These are phyloP conservation scores for Magnaporthiopsis poae DNA, from an alignment of 2,329 filamentous ascomycete species.

Conservation along the genomic window DNA sequence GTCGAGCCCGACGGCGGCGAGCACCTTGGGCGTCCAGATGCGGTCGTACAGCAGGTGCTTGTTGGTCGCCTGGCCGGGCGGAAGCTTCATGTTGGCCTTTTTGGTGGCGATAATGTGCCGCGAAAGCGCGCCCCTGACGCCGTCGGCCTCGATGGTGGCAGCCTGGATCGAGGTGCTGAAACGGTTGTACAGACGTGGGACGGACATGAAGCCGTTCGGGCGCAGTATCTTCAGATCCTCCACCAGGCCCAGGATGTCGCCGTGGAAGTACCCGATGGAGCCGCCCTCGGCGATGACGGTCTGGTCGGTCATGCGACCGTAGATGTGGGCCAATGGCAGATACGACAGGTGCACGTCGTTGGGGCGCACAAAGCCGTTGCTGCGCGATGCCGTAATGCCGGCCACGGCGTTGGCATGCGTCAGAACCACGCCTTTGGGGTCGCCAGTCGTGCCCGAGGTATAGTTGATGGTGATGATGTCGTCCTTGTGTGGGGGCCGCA, in stretches of 20 bases:
- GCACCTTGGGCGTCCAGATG: constrained; percentile 84
- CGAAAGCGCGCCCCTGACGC: constrained; percentile 71
- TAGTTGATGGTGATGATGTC: constrained; percentile 87
- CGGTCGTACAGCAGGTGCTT: constrained; percentile 70
- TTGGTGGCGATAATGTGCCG: constrained; percentile 72
- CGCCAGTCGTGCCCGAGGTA: constrained; percentile 74
- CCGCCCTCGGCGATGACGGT: constrained; percentile 60
- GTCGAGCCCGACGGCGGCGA: constrained; percentile 71
- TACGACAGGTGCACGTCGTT: constrained; percentile 70
- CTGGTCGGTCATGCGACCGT: constrained; percentile 76
- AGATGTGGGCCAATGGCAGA: constrained; percentile 88
- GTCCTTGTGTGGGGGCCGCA: constrained; percentile 60
- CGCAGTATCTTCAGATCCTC: constrained; percentile 84
- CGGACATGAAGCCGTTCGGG: constrained; percentile 75
- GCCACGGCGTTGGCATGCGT: constrained; percentile 74
- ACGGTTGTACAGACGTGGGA: constrained; percentile 83
- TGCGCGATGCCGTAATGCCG: constrained; percentile 52
- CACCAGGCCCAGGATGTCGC: constrained; percentile 73
- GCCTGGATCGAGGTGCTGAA: constrained; percentile 76
- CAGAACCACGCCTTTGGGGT: constrained; percentile 74
- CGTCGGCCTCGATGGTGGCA: constrained; percentile 67
- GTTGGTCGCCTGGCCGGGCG: constrained; percentile 65
- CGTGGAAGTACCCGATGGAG: constrained; percentile 84
- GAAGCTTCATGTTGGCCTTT: constrained; percentile 63
- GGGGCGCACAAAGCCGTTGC: constrained; percentile 38